Evolutionary conservation across 2,329 filamentous ascomycete species (phyloP).

Genomic region (Coniella lustricola): DNA sequence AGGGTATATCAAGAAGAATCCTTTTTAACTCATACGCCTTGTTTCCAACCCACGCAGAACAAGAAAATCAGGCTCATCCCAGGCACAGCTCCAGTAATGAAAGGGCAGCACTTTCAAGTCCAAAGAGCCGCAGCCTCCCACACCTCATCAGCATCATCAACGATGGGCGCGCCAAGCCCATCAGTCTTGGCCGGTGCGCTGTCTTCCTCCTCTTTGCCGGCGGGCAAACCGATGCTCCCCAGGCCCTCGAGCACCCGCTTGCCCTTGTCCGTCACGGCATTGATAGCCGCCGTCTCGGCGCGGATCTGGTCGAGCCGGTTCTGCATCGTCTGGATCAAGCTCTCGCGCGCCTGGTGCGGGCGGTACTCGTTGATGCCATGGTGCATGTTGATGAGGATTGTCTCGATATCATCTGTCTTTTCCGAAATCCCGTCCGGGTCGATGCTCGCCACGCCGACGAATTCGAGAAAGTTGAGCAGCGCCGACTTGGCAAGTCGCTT

Average conservation of each 20-base stretch:
- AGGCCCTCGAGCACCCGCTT: conserved; percentile 66
- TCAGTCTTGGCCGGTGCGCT: neutral
- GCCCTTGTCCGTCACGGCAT: conserved; percentile 63
- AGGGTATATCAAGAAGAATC: too few species aligned
- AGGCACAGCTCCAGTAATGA: neutral
- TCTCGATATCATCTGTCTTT: conserved; percentile 73
- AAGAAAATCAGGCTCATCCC: neutral
- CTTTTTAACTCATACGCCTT: too few species aligned
- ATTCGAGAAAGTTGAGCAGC: conserved; percentile 81
- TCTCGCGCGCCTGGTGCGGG: conserved; percentile 86
- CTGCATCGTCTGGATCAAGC: conserved; percentile 81
- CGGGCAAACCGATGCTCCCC: conserved; percentile 40
- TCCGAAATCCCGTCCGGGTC: conserved; percentile 56
- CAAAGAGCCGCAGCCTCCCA: conserved; percentile 3
- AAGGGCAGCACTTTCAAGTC: neutral
- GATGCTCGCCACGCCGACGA: conserved; percentile 64
- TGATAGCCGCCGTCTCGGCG: conserved; percentile 65
- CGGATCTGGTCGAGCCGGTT: conserved; percentile 67
- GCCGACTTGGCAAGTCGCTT: conserved; percentile 77
- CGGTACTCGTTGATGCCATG: conserved; percentile 91
- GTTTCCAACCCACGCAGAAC: too few species aligned
- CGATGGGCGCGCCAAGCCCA: neutral
- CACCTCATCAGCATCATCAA: conserved; percentile 2
- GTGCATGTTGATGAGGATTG: conserved; percentile 84
- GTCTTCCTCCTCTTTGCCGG: neutral